Evolutionary conservation across 805 yeast genomes (phyloP), one percentile per base, ranked within the genome.

Genomic region (Wickerhamomyces hampshirensis): DNA sequence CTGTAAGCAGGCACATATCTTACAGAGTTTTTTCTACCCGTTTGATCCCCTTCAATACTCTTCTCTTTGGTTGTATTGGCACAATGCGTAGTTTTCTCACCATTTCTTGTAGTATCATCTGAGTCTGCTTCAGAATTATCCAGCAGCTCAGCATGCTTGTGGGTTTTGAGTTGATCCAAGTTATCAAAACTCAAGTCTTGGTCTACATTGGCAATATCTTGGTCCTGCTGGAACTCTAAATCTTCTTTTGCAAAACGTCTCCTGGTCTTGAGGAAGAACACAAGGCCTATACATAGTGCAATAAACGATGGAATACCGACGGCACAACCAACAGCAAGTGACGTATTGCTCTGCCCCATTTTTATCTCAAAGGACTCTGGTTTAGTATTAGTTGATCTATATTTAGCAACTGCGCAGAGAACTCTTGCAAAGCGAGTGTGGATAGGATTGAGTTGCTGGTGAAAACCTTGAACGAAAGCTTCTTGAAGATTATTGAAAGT

Each of bases 231-330:
- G 33, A 26, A 48, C 31, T 49, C 60, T 17, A 56, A 50, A 28
- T 56, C 60, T 38, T 73, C 78, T 32, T 50, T 48, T 32, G 57
- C 60, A 26, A 62, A 55, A 30, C 65, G 58, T 38, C 55, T 47
- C 37, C 59, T 66, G 37, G 66, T 62, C 30, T 68, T 59, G 21
- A 53, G 39, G 65, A 70, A 65, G 38, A 68, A 61, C 9, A 42
- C 43, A 3, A 58, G 23, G 0, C 68, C 59, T 3, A 69, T 55
- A 0, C 61, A 13, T 1, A 66, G 10, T 2, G 68, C 66, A 8
- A 69, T 43, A 4, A 60, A 64, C n/a, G 63, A 48, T 1, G 79
- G 79, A 17, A 73, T 59, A 23, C 77, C 78, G 4, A 73, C 71
- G 3, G 77, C 73, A 43, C 73, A 65, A 3, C 77, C 77, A 4